Evolutionary conservation across 768 basidiomycete species (phyloP).

Genomic region (Leccinum disarticulatum): DNA sequence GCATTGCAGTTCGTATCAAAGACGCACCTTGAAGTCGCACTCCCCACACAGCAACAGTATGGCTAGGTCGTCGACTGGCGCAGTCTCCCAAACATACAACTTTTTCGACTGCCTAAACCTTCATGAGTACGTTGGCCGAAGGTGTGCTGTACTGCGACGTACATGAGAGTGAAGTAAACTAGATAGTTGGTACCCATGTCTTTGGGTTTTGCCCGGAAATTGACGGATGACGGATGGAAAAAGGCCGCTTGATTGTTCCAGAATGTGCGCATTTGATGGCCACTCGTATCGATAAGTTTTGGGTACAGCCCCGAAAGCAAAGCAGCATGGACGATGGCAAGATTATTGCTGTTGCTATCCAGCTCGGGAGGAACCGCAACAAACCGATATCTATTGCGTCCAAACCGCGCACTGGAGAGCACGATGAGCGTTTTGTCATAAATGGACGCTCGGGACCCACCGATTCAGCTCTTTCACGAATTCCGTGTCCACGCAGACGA

Average conservation of each 20-base stretch:
- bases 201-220: constrained; percentile 64
- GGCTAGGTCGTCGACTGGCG: constrained; percentile 82
- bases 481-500: constrained; percentile 66
- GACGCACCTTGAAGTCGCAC: constrained; percentile 76
- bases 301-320: constrained; percentile 88
- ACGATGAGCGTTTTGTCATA: constrained; percentile 10
- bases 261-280: constrained; percentile 68
- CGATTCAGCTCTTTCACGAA: constrained; percentile 72
- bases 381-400: constrained; percentile 73
- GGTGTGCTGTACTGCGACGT: constrained; percentile 18
- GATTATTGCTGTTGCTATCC: constrained; percentile 67
- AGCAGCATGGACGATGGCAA: constrained; percentile 72
- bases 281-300: no score
- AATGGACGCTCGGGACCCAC: constrained; percentile 30
- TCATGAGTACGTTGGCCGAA: constrained; percentile 6
- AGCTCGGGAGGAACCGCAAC: constrained; percentile 69
- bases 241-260: constrained; percentile 74
- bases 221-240: constrained; percentile 92
- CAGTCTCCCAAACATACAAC: constrained; percentile 91
- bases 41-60: constrained; percentile 88
- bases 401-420: constrained; percentile 64
- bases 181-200: constrained; percentile 79
- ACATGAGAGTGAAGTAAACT: constrained; percentile 89
- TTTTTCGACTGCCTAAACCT: constrained; percentile 84
- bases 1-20: neutral